Percentiles rank a stretch among this genome's conserved stretches.
phyloP scores from a whole-genome alignment of 2,329 filamentous ascomycete species.

The Trichoderma sp. region DNA sequence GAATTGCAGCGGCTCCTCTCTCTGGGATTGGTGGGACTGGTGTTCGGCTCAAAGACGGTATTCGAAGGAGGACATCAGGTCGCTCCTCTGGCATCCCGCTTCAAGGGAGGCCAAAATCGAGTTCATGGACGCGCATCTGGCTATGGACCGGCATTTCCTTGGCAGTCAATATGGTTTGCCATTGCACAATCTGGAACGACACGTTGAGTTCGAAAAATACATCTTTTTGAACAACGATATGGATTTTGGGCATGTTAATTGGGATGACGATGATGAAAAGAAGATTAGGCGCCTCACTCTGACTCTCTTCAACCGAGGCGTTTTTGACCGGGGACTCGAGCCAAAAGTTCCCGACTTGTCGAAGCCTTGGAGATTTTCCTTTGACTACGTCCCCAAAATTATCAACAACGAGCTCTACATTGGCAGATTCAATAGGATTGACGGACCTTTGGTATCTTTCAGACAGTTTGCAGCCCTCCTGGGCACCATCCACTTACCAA shows the following conservation, averaged over 20 bases:
- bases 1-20: no score
- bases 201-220: neutral
- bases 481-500: neutral
- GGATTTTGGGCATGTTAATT: neutral
- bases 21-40: no score
- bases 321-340: neutral
- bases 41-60: no score
- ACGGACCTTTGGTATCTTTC: neutral
- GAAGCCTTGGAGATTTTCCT: conserved; percentile 2
- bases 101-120: no score
- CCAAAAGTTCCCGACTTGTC: neutral
- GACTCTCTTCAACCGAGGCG: neutral
- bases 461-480: neutral
- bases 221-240: neutral
- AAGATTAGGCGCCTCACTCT: neutral
- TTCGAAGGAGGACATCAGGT: no score
- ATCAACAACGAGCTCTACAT: conserved; percentile 15
- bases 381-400: neutral
- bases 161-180: no score
- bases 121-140: no score
- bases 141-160: no score
- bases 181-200: no score
- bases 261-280: neutral
- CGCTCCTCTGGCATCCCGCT: no score
- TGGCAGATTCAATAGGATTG: neutral